A percentile compares a stretch with the other conserved stretches of the same genome.
phyloP scores from a whole-genome alignment of 2,329 filamentous ascomycete species.

The Fusarium sp. region DNA sequence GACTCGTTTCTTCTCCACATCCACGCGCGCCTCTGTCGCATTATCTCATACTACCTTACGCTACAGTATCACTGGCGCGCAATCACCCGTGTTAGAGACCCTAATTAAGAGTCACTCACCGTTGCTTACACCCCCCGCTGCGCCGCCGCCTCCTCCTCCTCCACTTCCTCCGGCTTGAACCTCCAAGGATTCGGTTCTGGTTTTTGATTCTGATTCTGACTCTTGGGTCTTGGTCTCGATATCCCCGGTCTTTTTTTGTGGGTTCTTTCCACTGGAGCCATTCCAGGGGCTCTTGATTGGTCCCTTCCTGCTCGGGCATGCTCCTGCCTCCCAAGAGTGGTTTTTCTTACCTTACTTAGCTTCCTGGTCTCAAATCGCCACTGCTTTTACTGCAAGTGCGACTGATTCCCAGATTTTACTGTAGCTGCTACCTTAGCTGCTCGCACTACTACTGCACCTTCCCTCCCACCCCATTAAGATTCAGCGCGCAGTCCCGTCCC shows the following conservation, averaged over 20 bases:
- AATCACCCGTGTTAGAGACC: conserved; percentile 18
- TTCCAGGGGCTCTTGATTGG: conserved; percentile 27
- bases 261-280: conserved; percentile 20
- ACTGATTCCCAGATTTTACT: conserved; percentile 26
- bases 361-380: conserved; percentile 36
- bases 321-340: conserved; percentile 28
- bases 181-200: background rate
- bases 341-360: conserved; percentile 28
- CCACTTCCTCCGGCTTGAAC: conserved; percentile 29
- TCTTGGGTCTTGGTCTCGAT: conserved; percentile 18
- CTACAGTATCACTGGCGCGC: conserved; percentile 32
- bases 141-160: conserved; percentile 32
- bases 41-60: conserved; percentile 32
- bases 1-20: conserved; percentile 43
- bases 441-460: conserved; percentile 38
- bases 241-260: conserved; percentile 31
- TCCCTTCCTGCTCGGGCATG: conserved; percentile 12
- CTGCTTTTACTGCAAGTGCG: conserved; percentile 32
- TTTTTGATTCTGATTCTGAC: conserved; percentile 10
- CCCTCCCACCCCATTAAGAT: conserved; percentile 40
- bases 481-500: conserved; percentile 41
- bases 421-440: conserved; percentile 18
- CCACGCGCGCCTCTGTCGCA: conserved; percentile 41
- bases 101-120: conserved; percentile 30
- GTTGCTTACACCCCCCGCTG: conserved; percentile 33